Evolutionary conservation across 2,329 filamentous ascomycete genomes (phyloP).

Genomic region (Chalaropsis ovoidea): DNA sequence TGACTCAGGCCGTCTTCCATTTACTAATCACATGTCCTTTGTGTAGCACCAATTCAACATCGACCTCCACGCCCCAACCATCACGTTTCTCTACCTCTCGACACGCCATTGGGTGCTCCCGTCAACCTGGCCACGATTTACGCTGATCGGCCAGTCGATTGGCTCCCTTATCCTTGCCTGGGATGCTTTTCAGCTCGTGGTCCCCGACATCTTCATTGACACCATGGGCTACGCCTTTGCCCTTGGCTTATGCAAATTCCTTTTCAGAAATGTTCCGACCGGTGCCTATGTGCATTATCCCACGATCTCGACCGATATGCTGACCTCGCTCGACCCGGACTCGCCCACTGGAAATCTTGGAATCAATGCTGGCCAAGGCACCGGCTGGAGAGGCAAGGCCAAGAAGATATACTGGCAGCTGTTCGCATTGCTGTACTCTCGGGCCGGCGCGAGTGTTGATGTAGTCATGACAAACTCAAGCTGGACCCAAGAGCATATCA

Average conservation of each 20-base stretch:
- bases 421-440: slow-evolving; percentile 74
- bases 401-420: slow-evolving; percentile 80
- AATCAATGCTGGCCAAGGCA: slow-evolving; percentile 73
- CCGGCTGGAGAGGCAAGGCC: slow-evolving; percentile 55
- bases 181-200: slow-evolving; percentile 84
- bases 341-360: slow-evolving; percentile 53
- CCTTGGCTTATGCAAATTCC: slow-evolving; percentile 66
- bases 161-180: slow-evolving; percentile 80
- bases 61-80: slow-evolving; percentile 66
- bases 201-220: slow-evolving; percentile 89
- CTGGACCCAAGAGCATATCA: slow-evolving; percentile 83
- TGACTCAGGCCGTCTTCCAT: not conserved
- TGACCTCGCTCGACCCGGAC: slow-evolving; percentile 62
- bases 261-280: slow-evolving; percentile 73
- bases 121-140: slow-evolving; percentile 83
- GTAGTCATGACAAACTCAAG: slow-evolving; percentile 95
- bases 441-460: slow-evolving; percentile 73
- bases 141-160: slow-evolving; percentile 83
- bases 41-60: slow-evolving; percentile 80
- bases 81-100: slow-evolving; percentile 83
- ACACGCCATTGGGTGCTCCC: slow-evolving; percentile 78
- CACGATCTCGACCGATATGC: slow-evolving; percentile 97
- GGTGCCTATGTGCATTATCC: slow-evolving; percentile 96
- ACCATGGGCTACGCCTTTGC: slow-evolving; percentile 98
- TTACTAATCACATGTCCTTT: slow-evolving; percentile 24